Percentiles rank a stretch among this genome's conserved stretches.
Conservation (phyloP, 805 yeast species). For the Debaryomyces maramus region DNA sequence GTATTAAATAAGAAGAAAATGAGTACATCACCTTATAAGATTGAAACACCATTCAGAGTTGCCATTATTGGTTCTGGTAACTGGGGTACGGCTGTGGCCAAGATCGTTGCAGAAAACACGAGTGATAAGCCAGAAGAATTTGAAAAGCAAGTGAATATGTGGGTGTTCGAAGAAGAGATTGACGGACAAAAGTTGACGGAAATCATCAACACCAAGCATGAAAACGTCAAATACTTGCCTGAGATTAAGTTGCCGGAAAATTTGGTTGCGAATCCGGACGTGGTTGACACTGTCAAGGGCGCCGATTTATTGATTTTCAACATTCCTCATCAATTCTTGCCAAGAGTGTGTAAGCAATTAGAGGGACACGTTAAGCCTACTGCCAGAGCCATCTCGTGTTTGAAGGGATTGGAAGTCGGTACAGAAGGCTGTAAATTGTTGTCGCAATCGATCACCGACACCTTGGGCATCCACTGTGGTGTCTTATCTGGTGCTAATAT, state of each 20-base stretch:
- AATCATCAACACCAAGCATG: slow-evolving; percentile 43
- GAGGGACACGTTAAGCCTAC: slow-evolving; percentile 38
- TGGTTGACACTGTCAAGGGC: slow-evolving; percentile 36
- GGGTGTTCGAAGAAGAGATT: slow-evolving; percentile 45
- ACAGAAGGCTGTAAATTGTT: slow-evolving; percentile 45
- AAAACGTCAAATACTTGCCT: slow-evolving; percentile 46
- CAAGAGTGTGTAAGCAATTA: slow-evolving; percentile 38
- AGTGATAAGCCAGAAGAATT: slow-evolving; percentile 39
- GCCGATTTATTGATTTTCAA: slow-evolving; percentile 47
- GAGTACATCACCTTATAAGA: slow-evolving; percentile 29
- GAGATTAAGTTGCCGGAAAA: slow-evolving; percentile 42
- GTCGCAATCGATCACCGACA: slow-evolving; percentile 43
- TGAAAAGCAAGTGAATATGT: slow-evolving; percentile 41
- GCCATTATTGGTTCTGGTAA: slow-evolving; percentile 48
- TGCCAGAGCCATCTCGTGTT: slow-evolving; percentile 46
- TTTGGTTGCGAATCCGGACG: slow-evolving; percentile 41
- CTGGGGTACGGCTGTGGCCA: slow-evolving; percentile 51
- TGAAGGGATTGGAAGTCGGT: slow-evolving; percentile 47
- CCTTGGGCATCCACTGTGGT: slow-evolving; percentile 45
- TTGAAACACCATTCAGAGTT: slow-evolving; percentile 33
- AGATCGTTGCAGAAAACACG: slow-evolving; percentile 45
- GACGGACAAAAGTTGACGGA: slow-evolving; percentile 44
- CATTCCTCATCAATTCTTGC: slow-evolving; percentile 48
- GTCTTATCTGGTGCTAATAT: slow-evolving; percentile 50
- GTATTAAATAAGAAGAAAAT: slow-evolving; percentile 2